A percentile compares a stretch with the other conserved stretches of the same genome.
These are phyloP conservation scores for Fusarium avenaceum DNA, from an alignment of 2,329 filamentous ascomycete genomes.

Conservation along the genomic window DNA sequence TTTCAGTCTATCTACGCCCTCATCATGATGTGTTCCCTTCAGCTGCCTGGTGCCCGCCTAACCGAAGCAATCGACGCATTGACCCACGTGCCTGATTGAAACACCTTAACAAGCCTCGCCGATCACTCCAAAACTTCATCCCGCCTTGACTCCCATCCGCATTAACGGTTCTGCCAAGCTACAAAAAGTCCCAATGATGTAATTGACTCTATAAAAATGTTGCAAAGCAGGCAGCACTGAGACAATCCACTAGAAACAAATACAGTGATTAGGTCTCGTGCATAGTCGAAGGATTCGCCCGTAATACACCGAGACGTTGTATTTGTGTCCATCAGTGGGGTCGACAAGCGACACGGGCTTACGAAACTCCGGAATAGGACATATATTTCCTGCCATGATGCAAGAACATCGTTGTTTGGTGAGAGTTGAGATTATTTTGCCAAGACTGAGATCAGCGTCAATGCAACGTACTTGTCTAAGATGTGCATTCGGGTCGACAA, in stretches of 20 bases:
- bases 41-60: background rate
- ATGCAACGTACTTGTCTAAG: background rate
- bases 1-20: background rate
- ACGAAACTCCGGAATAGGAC: background rate
- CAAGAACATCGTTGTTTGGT: background rate
- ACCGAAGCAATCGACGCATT: background rate
- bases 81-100: background rate
- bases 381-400: background rate
- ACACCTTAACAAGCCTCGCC: background rate
- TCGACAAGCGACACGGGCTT: background rate
- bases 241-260: background rate
- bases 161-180: background rate
- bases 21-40: background rate
- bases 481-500: background rate
- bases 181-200: conserved; percentile 13
- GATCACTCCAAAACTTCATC: background rate
- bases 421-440: background rate
- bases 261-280: background rate
- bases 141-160: background rate
- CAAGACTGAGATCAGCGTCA: conserved; percentile 15
- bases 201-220: conserved; percentile 6
- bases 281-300: conserved; percentile 12
- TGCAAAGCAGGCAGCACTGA: conserved; percentile 4
- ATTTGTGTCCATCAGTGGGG: background rate
- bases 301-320: background rate